Percentiles rank a stretch among this genome's conserved stretches.
Evolutionary conservation across 306 rosid species (phyloP).

Genomic region (Glycine tomentella): DNA sequence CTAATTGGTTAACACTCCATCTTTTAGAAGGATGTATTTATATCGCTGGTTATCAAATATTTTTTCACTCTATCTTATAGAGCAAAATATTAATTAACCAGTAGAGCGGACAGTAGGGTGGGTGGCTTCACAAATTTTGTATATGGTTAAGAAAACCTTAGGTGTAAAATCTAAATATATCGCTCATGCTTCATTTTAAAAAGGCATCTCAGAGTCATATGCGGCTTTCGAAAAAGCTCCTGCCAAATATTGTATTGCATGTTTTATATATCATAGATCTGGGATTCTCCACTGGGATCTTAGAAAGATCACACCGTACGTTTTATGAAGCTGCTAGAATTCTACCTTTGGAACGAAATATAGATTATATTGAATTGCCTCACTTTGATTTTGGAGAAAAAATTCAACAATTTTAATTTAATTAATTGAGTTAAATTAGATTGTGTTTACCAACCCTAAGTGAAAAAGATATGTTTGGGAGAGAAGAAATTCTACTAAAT

Average conservation of each 20-base stretch:
- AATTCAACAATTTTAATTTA: not conserved
- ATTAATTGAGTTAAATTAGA: not conserved
- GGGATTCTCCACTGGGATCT: constrained; percentile 13
- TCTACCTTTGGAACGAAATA: not conserved
- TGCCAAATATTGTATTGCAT: not conserved
- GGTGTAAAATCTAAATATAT: not conserved
- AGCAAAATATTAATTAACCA: no score
- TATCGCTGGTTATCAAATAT: no score
- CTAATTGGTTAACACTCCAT: no score
- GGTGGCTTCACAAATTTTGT: no score
- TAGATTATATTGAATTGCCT: not conserved
- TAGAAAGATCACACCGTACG: constrained; percentile 17
- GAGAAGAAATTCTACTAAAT: no score
- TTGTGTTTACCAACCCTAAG: not conserved
- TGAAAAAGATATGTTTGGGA: no score
- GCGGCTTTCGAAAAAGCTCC: not conserved
- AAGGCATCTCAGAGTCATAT: not conserved
- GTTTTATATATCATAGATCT: constrained; percentile 1
- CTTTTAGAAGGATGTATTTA: no score
- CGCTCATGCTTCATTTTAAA: not conserved
- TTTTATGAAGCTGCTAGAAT: constrained; percentile 8
- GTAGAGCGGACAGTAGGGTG: no score
- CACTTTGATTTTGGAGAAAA: not conserved
- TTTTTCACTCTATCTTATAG: no score
- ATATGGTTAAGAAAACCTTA: no score